Conservation (phyloP, 768 basidiomycete species). For the Termitomyces sp. region DNA sequence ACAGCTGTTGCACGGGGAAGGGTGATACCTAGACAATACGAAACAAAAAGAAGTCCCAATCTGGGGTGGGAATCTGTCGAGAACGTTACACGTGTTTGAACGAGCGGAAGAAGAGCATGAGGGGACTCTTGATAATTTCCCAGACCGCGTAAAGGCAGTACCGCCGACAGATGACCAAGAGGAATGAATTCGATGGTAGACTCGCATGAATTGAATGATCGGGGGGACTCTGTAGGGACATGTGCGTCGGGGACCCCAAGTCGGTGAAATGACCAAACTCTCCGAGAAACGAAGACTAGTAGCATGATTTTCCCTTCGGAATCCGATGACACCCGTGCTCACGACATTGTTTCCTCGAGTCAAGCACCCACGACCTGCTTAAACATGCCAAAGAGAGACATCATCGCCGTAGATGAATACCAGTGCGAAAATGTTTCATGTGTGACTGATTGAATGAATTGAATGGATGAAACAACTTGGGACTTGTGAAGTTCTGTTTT, state of each 20-base stretch:
- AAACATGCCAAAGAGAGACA: too few species aligned
- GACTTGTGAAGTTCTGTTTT: too few species aligned
- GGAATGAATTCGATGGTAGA: neutral
- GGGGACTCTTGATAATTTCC: neutral
- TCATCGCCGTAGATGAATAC: too few species aligned
- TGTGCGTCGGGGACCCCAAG: too few species aligned
- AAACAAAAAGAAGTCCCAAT: neutral
- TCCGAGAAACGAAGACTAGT: neutral
- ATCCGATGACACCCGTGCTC: neutral
- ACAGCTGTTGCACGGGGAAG: neutral
- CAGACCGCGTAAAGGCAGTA: neutral
- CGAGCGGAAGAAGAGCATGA: neutral
- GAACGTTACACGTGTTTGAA: constrained; percentile 6
- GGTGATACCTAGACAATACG: neutral
- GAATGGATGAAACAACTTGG: too few species aligned
- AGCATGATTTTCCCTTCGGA: neutral
- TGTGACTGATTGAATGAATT: too few species aligned
- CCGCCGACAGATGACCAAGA: neutral
- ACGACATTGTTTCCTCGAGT: too few species aligned
- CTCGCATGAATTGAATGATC: neutral
- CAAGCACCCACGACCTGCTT: neutral
- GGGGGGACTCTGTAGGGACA: neutral
- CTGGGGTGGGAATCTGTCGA: neutral
- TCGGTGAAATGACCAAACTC: too few species aligned
- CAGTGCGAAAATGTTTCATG: too few species aligned